Evolutionary conservation across 116 monocot genomes (phyloP).

Genomic region (Trichopus zeylanicus): DNA sequence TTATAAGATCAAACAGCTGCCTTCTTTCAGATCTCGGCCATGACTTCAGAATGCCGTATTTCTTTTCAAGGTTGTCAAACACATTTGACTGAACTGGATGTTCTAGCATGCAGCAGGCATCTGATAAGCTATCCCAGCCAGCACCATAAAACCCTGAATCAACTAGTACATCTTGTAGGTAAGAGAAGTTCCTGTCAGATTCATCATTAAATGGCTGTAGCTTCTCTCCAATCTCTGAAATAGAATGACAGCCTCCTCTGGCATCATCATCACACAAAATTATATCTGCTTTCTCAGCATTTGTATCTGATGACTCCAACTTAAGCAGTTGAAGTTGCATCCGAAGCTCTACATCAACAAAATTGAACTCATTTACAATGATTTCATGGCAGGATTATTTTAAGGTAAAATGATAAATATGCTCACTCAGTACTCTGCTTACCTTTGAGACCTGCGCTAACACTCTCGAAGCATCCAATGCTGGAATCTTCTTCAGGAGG

Average conservation of each 20-base stretch:
- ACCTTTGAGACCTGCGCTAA: conserved; percentile 75
- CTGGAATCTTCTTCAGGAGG: conserved; percentile 29
- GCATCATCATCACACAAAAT: conserved; percentile 31
- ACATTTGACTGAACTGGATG: conserved; percentile 16
- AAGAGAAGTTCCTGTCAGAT: conserved; percentile 63
- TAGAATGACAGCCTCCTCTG: conserved; percentile 1
- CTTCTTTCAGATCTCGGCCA: conserved; percentile 71
- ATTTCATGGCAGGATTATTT: background rate
- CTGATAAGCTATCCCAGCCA: conserved; percentile 13
- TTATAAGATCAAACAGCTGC: conserved; percentile 74
- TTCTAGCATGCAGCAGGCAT: conserved; percentile 14
- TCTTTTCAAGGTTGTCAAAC: conserved; percentile 63
- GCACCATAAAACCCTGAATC: conserved; percentile 25
- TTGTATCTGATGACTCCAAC: conserved; percentile 28
- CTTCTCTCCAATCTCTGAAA: conserved; percentile 3
- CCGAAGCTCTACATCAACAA: conserved; percentile 46
- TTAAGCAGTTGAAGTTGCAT: conserved; percentile 76
- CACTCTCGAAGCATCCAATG: conserved; percentile 47
- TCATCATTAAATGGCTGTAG: conserved; percentile 34
- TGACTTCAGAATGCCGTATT: conserved; percentile 19
- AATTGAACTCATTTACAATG: background rate
- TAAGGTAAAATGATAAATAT: background rate
- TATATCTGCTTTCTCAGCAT: conserved; percentile 18
- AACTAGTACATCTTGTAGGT: conserved; percentile 49
- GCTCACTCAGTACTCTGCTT: background rate